A percentile compares a stretch with the other conserved stretches of the same genome.
These are phyloP conservation scores for Tuber microsphaerosporum DNA, from an alignment of 495 filamentous ascomycete species.

Conservation along the genomic window DNA sequence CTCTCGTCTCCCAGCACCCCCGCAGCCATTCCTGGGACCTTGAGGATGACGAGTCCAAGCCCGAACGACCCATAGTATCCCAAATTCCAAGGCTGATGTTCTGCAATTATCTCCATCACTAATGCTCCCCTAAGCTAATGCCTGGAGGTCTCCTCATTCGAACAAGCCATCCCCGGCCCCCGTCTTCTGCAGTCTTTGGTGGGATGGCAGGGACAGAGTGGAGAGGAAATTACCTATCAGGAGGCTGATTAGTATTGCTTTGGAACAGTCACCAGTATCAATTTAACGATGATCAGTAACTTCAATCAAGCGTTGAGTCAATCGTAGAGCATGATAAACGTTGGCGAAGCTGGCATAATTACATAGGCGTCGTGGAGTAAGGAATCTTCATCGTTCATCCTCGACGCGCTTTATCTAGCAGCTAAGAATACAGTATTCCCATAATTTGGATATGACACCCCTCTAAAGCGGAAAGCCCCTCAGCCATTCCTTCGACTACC, in stretches of 20 bases:
- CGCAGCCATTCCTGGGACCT: too few species aligned
- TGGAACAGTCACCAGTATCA: too few species aligned
- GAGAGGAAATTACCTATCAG: neutral
- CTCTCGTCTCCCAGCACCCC: too few species aligned
- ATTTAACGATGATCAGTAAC: too few species aligned
- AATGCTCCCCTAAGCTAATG: neutral
- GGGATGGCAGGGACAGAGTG: neutral
- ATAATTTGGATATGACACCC: neutral
- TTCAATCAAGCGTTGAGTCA: too few species aligned
- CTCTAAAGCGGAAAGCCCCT: neutral
- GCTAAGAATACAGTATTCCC: neutral
- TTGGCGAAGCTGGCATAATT: too few species aligned
- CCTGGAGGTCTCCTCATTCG: neutral
- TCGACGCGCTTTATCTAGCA: neutral
- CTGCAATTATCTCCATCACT: neutral
- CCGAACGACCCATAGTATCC: too few species aligned
- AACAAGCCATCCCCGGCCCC: too few species aligned
- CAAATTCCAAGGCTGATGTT: too few species aligned
- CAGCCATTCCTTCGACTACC: slow-evolving; percentile 28
- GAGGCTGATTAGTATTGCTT: neutral
- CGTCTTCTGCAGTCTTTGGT: neutral
- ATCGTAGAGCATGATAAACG: too few species aligned
- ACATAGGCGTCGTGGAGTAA: neutral
- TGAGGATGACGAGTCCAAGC: too few species aligned
- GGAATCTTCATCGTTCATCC: neutral